These are phyloP conservation scores for Chaetomium strumarium DNA, from an alignment of 2,329 filamentous ascomycete genomes.

Conservation along the genomic window DNA sequence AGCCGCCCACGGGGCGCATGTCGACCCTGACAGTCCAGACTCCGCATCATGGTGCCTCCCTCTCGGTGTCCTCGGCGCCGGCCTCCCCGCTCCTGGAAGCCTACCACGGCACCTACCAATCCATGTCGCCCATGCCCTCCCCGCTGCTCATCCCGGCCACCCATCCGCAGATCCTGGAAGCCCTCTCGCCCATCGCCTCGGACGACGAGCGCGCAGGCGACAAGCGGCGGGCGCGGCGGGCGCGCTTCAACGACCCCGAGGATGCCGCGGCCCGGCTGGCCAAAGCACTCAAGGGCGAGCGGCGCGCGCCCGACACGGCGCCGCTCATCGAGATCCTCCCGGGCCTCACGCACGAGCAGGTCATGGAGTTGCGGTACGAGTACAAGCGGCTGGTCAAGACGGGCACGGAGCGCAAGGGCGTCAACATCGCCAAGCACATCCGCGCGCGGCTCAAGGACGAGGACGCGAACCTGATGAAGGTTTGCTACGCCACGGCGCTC, in stretches of 20 bases:
- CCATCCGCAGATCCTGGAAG: constrained; percentile 37
- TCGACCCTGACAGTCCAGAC: constrained; percentile 47
- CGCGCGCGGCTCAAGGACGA: constrained; percentile 69
- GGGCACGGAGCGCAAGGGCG: constrained; percentile 63
- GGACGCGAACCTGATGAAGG: constrained; percentile 76
- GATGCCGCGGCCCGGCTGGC: constrained; percentile 73
- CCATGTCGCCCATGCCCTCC: constrained; percentile 89
- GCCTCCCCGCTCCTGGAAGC: constrained; percentile 83
- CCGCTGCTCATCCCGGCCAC: constrained; percentile 55
- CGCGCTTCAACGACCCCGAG: constrained; percentile 78
- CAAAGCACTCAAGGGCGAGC: constrained; percentile 63
- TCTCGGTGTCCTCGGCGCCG: constrained; percentile 55
- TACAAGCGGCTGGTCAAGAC: constrained; percentile 90
- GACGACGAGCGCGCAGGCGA: constrained; percentile 41
- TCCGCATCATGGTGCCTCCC: constrained; percentile 35
- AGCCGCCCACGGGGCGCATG: constrained; percentile 46
- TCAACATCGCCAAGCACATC: constrained; percentile 82
- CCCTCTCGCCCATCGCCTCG: constrained; percentile 47
- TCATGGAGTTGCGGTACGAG: constrained; percentile 77
- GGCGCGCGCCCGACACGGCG: constrained; percentile 57
- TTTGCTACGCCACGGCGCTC: constrained; percentile 81
- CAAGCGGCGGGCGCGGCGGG: constrained; percentile 49
- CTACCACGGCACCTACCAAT: constrained; percentile 90
- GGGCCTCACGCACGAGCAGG: constrained; percentile 75
- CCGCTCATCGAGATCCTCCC: constrained; percentile 80